Conservation (phyloP, 1,284 basidiomycete genomes). For the Cryptococcus neoformans region DNA sequence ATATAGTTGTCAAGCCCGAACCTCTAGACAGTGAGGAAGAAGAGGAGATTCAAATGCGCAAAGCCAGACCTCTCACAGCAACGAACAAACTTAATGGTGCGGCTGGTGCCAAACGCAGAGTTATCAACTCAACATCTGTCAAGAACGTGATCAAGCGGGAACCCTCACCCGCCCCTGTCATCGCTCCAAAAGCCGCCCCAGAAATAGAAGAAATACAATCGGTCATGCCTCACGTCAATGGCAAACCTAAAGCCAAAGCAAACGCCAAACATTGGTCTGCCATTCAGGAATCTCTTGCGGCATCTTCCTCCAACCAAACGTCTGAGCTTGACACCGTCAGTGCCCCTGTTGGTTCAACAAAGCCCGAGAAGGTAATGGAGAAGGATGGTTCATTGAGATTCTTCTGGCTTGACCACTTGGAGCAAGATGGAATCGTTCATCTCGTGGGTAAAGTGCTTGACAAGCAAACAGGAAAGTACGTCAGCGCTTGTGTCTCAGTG, state of each 20-base stretch:
- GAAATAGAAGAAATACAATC: conserved; percentile 24
- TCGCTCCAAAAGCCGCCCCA: background rate
- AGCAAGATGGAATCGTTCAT: conserved; percentile 68
- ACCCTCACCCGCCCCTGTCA: conserved; percentile 7
- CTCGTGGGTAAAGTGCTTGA: conserved; percentile 87
- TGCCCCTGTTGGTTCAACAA: conserved; percentile 46
- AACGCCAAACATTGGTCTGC: conserved; percentile 60
- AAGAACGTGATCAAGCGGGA: conserved; percentile 50
- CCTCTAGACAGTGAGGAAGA: conserved; percentile 48
- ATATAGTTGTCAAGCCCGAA: conserved; percentile 45
- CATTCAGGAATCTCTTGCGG: conserved; percentile 58
- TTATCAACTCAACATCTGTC: conserved; percentile 48
- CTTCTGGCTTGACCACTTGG: conserved; percentile 91
- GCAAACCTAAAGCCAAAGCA: conserved; percentile 26
- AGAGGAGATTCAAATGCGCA: conserved; percentile 20
- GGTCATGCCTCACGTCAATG: conserved; percentile 1
- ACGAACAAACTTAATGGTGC: conserved; percentile 24
- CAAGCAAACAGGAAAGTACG: conserved; percentile 63
- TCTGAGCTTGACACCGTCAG: conserved; percentile 35
- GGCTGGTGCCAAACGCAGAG: conserved; percentile 32
- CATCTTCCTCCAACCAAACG: conserved; percentile 24
- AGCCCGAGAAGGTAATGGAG: conserved; percentile 55
- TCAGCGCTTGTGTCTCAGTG: conserved; percentile 86
- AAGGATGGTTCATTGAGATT: conserved; percentile 75
- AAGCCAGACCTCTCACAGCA: conserved; percentile 20